phyloP scores from a whole-genome alignment of 306 rosid genomes.

The Notholithocarpus densiflorus region DNA sequence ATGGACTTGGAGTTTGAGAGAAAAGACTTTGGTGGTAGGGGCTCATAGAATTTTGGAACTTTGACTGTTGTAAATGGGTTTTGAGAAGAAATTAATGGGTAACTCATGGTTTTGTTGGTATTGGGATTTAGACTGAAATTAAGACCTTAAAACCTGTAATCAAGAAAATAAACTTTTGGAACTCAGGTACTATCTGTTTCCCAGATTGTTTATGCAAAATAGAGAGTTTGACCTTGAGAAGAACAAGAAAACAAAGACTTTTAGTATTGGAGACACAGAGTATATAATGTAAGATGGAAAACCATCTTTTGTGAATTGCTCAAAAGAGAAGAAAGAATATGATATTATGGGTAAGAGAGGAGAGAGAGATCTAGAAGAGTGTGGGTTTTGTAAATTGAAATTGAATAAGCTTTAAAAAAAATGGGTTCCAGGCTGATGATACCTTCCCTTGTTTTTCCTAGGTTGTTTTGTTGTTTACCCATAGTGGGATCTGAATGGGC shows the following conservation, averaged over 20 bases:
- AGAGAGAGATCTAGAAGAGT: constrained; percentile 47
- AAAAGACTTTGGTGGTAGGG: constrained; percentile 4
- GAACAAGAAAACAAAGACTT: not conserved
- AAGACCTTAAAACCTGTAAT: not conserved
- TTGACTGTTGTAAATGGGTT: constrained; percentile 21
- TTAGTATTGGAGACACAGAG: not conserved
- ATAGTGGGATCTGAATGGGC: not conserved
- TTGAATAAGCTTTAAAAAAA: not conserved
- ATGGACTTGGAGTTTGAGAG: constrained; percentile 5
- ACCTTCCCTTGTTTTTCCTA: not conserved
- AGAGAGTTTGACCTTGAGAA: not conserved
- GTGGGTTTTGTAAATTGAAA: not conserved
- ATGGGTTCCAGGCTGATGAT: not conserved
- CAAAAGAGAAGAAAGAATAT: constrained; percentile 5
- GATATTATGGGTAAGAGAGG: not conserved
- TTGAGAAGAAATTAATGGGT: constrained; percentile 22
- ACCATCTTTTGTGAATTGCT: not conserved
- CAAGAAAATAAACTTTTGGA: not conserved
- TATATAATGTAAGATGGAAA: not conserved
- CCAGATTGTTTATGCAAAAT: not conserved
- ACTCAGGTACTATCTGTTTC: not conserved
- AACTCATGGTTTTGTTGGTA: constrained; percentile 40
- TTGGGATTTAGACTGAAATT: not conserved
- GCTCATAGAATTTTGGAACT: constrained; percentile 17
- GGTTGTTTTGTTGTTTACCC: not conserved